Conservation (phyloP, 2,329 filamentous ascomycete genomes). For the Eutypa lata region DNA sequence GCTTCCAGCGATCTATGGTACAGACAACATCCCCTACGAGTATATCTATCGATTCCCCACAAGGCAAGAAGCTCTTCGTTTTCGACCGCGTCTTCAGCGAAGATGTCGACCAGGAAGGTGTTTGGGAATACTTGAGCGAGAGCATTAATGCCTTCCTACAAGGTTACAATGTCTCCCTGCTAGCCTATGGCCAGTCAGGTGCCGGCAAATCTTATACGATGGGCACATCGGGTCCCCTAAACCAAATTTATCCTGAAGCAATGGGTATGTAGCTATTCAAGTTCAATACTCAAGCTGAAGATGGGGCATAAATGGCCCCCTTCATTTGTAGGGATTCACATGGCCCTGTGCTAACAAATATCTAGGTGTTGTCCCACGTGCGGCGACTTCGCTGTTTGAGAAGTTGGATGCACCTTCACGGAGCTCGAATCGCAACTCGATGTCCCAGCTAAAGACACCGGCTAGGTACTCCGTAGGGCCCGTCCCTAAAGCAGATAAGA, state of each 20-base stretch:
- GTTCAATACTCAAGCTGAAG: background rate
- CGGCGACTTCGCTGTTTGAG: constrained; percentile 82
- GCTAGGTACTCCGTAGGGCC: constrained; percentile 68
- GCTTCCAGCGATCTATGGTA: constrained; percentile 90
- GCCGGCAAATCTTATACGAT: constrained; percentile 98
- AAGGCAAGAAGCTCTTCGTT: constrained; percentile 91
- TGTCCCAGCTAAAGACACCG: constrained; percentile 77
- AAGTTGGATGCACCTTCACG: constrained; percentile 62
- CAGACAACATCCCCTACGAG: constrained; percentile 84
- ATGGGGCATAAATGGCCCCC: too few relatives aligned
- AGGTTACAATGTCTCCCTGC: constrained; percentile 96
- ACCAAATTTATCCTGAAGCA: constrained; percentile 65
- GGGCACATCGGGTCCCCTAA: constrained; percentile 85
- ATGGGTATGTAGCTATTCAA: constrained; percentile 65
- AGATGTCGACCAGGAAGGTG: constrained; percentile 77
- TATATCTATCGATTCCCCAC: constrained; percentile 83
- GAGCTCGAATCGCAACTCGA: constrained; percentile 59
- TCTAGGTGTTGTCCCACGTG: constrained; percentile 92
- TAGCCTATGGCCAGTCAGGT: constrained; percentile 96
- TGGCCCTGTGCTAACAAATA: background rate
- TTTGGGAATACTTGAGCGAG: constrained; percentile 93
- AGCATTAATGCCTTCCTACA: constrained; percentile 87
- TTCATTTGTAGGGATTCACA: too few relatives aligned
- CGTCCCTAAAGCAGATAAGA: constrained; percentile 59
- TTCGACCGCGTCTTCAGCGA: constrained; percentile 93